Base-by-base conservation (phyloP, 306 rosid species). In the Pterocarpus santalinus region DNA sequence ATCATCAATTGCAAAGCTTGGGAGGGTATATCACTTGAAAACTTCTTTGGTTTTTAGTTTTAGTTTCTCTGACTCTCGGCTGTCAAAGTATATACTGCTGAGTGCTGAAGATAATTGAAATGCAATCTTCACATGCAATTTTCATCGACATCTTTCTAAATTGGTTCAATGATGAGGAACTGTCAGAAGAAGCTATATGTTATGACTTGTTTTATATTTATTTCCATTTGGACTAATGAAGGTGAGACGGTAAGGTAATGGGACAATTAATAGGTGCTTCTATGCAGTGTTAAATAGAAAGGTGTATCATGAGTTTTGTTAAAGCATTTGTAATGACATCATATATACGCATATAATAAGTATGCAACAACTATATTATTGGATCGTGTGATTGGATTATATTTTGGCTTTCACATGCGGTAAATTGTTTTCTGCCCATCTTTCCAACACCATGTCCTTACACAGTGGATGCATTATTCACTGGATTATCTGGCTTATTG, bases 1-100 rank as follows among this genome's bases (percentile, higher is more conserved):
- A 4, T 83, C 97, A 44, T 90, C 97, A 36, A 89, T 96, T 62
- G 92, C 97, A 81, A 96, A 92, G 91, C 99, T 96, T 73, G 99
- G 98, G 69, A 92, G 78, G 99, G 99, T 96, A 87, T 63, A 78
- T 73, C 63, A 34, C 73, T 11, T 77, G 49, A 64, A 61, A 65
- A 74, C 41, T 62, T 41, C 36, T 69, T 14, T 85, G 43, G 34
- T 67, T 62, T 80, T 5, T 16, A 28, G 52, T 17, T 71, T 73
- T 76, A 43, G n/a, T 60, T 75, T 74, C 14, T 16, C 57, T 49
- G 46, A 33, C 55, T 73, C 9, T 76, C 47, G 9, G 72, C 15
- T 67, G 30, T 65, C 44, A 57, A 69, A 75, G 61, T 66, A 32
- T 58, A 63, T 46, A 63, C 46, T 70, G 58, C 65, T 36, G 64